Evolutionary conservation across 306 rosid genomes (phyloP), one percentile per base, ranked within the genome.

Genomic region (Parietaria judaica): DNA sequence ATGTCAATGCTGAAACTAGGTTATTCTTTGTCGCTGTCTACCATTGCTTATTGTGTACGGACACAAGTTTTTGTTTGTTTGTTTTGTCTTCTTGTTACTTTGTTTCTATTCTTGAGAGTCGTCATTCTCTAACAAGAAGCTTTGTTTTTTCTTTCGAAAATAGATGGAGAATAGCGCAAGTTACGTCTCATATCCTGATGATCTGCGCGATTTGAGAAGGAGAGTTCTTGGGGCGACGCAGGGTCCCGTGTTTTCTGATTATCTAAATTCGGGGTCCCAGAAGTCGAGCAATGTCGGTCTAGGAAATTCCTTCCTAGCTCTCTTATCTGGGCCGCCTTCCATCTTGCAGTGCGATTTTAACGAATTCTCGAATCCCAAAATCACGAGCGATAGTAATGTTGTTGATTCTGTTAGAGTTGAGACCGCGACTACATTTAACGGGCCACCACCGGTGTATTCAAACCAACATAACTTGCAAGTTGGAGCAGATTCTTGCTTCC

Each of bases 241-340:
- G 49, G 72, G 65, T 48, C 58, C 77, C 48, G 13, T 58, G 34
- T 10, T 52, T 64, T 12, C 65, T 38, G 72, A 12, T 54, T 51
- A 48, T 55, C 34, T 39, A 14, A 58, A 46, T 59, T 48, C 64
- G 56, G 63, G 36, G 51, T 64, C 68, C 43, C 61, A 68, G 16
- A 68, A 66, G 55, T 52, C 67, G 48, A 69, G 55, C 31, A 61
- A 57, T 67, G 71, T 11, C 16, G 60, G 54, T 8, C 56, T 43
- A 35, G 81, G 67, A 17, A 67, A 67, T 67, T 76, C 77, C 8
- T 76, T 76, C 48, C 70, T 76, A 23, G 61, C 77, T 47, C 74
- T 76, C 51, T 67, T 71, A 14, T 71, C 81, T 52, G 81, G 65
- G 55, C 57, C 81, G 11, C 74, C 76, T 11, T 63, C 81, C 0